Evolutionary conservation across 2,329 filamentous ascomycete genomes (phyloP).

Genomic region (Curvularia sp.): DNA sequence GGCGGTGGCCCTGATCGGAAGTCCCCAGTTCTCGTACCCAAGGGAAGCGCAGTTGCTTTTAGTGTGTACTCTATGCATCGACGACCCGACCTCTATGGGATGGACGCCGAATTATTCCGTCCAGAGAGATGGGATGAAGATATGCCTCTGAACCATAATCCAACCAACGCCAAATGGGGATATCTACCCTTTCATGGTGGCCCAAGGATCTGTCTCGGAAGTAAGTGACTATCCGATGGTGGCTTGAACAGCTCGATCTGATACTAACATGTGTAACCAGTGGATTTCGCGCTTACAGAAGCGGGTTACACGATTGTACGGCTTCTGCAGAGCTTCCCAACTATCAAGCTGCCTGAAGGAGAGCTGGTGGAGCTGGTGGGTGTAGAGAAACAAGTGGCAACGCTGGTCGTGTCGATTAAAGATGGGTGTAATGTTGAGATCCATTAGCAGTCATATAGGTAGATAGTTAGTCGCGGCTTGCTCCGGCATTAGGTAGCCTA

Average conservation of each 20-base stretch:
- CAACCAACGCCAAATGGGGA: conserved; percentile 27
- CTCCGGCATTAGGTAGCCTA: too few relatives aligned
- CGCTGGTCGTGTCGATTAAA: conserved; percentile 33
- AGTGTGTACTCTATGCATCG: conserved; percentile 32
- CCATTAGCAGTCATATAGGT: too few relatives aligned
- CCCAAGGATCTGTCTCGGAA: conserved; percentile 29
- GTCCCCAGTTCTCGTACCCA: conserved; percentile 40
- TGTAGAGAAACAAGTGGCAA: conserved; percentile 31
- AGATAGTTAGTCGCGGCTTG: too few relatives aligned
- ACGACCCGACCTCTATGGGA: conserved; percentile 27
- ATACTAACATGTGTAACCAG: conserved; percentile 7
- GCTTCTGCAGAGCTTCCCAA: conserved; percentile 30
- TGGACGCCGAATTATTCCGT: conserved; percentile 27
- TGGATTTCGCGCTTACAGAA: conserved; percentile 33
- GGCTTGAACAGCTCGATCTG: too few relatives aligned
- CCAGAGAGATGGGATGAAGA: conserved; percentile 28
- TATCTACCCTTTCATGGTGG: conserved; percentile 35
- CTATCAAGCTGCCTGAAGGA: conserved; percentile 22
- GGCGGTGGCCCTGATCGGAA: conserved; percentile 34
- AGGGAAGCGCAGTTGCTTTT: conserved; percentile 28
- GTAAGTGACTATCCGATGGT: too few relatives aligned
- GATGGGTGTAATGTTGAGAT: conserved; percentile 30
- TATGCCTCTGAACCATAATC: conserved; percentile 27
- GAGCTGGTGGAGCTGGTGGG: conserved; percentile 25
- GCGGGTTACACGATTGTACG: conserved; percentile 28